Evolutionary conservation across 2,329 filamentous ascomycete genomes (phyloP).

Genomic region (Claviceps quebecensis): DNA sequence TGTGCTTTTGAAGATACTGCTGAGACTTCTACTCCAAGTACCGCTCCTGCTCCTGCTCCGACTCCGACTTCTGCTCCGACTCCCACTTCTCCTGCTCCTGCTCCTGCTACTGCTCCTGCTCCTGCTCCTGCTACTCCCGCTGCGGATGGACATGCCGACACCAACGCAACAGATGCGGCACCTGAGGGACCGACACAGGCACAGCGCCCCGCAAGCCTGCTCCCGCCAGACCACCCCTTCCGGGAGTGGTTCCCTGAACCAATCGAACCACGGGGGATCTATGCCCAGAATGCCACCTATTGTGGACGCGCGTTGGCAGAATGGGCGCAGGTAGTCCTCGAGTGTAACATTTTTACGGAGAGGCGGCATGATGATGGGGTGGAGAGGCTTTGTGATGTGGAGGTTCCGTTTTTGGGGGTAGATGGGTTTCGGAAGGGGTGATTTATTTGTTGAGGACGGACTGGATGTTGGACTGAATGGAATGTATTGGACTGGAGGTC

Average conservation of each 20-base stretch:
- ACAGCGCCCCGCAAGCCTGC: no score
- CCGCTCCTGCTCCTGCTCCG: no score
- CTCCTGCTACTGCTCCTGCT: no score
- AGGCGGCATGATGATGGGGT: conserved; percentile 62
- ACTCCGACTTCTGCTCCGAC: no score
- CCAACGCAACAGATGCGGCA: no score
- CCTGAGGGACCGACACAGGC: no score
- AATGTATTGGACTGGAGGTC: no score
- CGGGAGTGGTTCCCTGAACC: conserved; percentile 25
- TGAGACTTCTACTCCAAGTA: not conserved
- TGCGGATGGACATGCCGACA: no score
- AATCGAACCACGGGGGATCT: conserved; percentile 31
- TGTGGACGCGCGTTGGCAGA: conserved; percentile 62
- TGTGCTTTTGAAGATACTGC: not conserved
- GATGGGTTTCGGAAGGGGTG: conserved; percentile 23
- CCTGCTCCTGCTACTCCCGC: no score
- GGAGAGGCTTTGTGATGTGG: conserved; percentile 49
- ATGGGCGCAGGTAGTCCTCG: conserved; percentile 60
- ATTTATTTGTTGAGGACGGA: not conserved
- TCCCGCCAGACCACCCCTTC: no score
- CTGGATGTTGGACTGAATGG: no score
- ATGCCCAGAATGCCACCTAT: conserved; percentile 40
- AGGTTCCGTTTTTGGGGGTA: conserved; percentile 32
- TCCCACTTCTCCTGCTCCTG: no score
- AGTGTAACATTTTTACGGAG: conserved; percentile 73